Base-by-base conservation (phyloP, 768 basidiomycete genomes). In the Phallus indusiatus region DNA sequence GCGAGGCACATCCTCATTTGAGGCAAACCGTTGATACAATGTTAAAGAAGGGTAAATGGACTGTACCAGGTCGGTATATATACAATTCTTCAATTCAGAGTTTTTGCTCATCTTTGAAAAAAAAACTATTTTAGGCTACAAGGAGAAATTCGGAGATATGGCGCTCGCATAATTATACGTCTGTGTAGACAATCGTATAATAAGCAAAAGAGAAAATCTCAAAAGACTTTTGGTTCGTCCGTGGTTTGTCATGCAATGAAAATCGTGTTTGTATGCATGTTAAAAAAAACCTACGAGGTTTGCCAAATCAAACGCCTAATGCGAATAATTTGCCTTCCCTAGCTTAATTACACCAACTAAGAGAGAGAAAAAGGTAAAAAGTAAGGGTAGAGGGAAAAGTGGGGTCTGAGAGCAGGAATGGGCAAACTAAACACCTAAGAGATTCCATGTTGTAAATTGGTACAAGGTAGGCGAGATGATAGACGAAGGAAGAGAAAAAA, bases 21-120 rank as follows among this genome's bases (percentile, higher is more conserved):
- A 76, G 79, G 42, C 85, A 96, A 74, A 84, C 88, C 47, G 90
- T 96, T 61, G 92, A 97, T 76, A 88, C 80, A 65, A 95, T 96
- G 93, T 73, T 97, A 63, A 85, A 88, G 82, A 94, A 97, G 77
- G 94, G 94, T 74, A 96, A 97, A 78, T 96, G 92, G 88, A 92
- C 88, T 67, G 94, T 97, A 60, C 95, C 95, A 67, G 94, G 94
- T 86, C 70, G 56, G 78, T 63, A 24, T 14, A n/a, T 63, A 24
- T 14, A n/a, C 24, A n/a, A 42, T 48, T 34, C 55, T 17, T 55
- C 34, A 34, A 16, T 20, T 14, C 36, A 24, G 14, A 67, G n/a
- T 17, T 28, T 33, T 34, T 16, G 28, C 33, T 33, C 1, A 12
- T 51, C 59, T 50, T 52, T 22, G 5, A 59, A 58, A 14, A 37